Conservation (phyloP, 2,329 filamentous ascomycete genomes). For the Polychaeton citri region DNA sequence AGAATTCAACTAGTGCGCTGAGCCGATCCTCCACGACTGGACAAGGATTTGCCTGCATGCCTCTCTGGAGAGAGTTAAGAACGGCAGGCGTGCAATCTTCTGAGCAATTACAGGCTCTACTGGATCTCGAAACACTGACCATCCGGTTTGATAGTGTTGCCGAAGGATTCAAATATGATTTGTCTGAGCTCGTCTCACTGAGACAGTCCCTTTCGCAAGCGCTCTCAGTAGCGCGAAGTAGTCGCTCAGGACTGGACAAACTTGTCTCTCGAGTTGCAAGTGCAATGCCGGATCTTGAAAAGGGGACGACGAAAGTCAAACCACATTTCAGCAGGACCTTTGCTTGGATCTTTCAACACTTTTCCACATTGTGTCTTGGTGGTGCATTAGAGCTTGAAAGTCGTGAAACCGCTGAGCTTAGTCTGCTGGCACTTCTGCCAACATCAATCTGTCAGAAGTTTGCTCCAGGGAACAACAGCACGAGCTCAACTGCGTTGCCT, state of each 20-base stretch:
- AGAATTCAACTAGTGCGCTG: not conserved
- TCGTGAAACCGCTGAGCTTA: too few relatives aligned
- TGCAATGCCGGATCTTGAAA: constrained; percentile 6
- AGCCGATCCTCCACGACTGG: constrained; percentile 1
- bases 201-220: constrained; percentile 14
- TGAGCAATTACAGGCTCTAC: constrained; percentile 24
- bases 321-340: constrained; percentile 35
- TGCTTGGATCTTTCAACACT: constrained; percentile 31
- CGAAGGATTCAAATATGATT: constrained; percentile 10
- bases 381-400: too few relatives aligned
- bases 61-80: constrained; percentile 50
- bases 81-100: constrained; percentile 39
- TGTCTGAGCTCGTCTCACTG: constrained; percentile 13
- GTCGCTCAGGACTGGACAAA: constrained; percentile 6
- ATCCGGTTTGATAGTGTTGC: constrained; percentile 28
- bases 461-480: too few relatives aligned
- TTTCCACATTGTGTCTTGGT: too few relatives aligned
- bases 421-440: too few relatives aligned
- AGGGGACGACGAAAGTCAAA: constrained; percentile 6
- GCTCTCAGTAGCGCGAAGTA: constrained; percentile 5
- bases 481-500: not conserved
- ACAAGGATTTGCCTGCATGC: constrained; percentile 9
- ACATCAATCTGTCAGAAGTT: too few relatives aligned
- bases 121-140: constrained; percentile 32
- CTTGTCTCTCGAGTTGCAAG: constrained; percentile 8